Conservation (phyloP, 352 stramenopile species). For the Phytophthora pinifolia region DNA sequence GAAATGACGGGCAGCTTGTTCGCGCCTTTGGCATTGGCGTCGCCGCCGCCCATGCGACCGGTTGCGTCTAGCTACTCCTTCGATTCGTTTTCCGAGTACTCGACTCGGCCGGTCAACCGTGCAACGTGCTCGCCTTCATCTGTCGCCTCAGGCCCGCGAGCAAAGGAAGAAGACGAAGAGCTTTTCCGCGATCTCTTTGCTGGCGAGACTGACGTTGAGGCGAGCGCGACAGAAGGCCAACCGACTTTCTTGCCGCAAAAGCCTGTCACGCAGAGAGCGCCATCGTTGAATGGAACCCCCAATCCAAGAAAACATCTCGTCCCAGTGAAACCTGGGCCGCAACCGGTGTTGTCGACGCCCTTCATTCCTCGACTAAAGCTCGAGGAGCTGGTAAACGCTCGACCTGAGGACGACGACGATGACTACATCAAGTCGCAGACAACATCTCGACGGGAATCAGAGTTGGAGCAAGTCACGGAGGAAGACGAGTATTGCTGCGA, state of each 20-base stretch:
- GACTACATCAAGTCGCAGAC: constrained; percentile 9
- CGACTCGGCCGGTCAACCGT: constrained; percentile 35
- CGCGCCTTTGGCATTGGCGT: constrained; percentile 6
- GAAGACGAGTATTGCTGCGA: constrained; percentile 24
- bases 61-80: constrained; percentile 39
- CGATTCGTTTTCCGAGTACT: constrained; percentile 61
- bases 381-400: constrained; percentile 48
- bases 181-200: constrained; percentile 68
- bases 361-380: constrained; percentile 45
- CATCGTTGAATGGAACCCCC: constrained; percentile 3
- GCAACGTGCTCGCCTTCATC: constrained; percentile 22
- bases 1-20: constrained; percentile 31
- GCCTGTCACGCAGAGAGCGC: constrained; percentile 2
- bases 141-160: constrained; percentile 6
- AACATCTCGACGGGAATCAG: constrained; percentile 11
- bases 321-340: constrained; percentile 8
- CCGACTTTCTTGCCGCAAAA: constrained; percentile 22
- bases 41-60: constrained; percentile 7
- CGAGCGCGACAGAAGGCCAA: background rate
- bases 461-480: constrained; percentile 23
- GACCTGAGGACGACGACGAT: constrained; percentile 22
- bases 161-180: constrained; percentile 58
- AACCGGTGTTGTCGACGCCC: constrained; percentile 10
- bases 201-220: constrained; percentile 28
- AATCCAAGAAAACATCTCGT: constrained; percentile 18